Conservation (phyloP, 768 basidiomycete species). For the Tylopilus felleus region DNA sequence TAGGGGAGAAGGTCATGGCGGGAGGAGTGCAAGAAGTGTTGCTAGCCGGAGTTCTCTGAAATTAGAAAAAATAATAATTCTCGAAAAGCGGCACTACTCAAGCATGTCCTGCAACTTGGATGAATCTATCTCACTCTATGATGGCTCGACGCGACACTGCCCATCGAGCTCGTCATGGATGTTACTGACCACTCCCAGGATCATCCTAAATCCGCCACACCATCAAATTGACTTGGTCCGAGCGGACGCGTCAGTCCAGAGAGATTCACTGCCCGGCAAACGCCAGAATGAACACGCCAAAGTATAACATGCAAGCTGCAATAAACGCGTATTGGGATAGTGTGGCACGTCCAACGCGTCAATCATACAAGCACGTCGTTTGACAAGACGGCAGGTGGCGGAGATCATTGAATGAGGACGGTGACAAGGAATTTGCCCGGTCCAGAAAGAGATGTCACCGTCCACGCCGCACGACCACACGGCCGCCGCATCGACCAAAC, state of each 20-base stretch:
- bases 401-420: constrained; percentile 2
- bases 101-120: constrained; percentile 9
- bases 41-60: constrained; percentile 29
- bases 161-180: neutral
- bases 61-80: constrained; percentile 32
- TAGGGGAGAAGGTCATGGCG: constrained; percentile 20
- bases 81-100: constrained; percentile 23
- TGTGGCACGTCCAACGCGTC: neutral
- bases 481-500: neutral
- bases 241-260: neutral
- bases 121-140: neutral
- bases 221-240: too few species aligned
- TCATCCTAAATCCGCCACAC: neutral
- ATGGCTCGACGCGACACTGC: neutral
- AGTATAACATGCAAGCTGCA: neutral
- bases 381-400: neutral
- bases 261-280: neutral
- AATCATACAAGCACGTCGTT: constrained; percentile 3
- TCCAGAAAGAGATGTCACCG: neutral
- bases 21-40: constrained; percentile 28
- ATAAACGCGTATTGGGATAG: neutral
- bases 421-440: neutral
- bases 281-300: neutral
- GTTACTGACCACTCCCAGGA: neutral
- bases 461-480: constrained; percentile 10